phyloP scores from a whole-genome alignment of 2,329 filamentous ascomycete species.

The Chrysoporthe deuterocubensis region DNA sequence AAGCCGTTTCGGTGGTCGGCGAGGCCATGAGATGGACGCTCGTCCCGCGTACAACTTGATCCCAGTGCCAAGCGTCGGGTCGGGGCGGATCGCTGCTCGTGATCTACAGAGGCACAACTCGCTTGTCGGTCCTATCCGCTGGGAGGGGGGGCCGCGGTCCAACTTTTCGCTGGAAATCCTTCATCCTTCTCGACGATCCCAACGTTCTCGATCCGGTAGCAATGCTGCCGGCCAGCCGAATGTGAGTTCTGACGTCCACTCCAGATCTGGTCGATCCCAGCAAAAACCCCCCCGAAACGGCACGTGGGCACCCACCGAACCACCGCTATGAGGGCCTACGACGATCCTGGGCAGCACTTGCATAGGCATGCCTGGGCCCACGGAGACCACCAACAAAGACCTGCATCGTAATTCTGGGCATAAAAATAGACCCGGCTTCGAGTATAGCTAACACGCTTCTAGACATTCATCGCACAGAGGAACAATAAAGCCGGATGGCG shows the following conservation, averaged over 20 bases:
- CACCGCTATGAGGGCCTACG: too few species aligned
- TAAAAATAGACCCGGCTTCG: slow-evolving; percentile 3
- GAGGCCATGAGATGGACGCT: not conserved
- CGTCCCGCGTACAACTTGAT: slow-evolving; percentile 12
- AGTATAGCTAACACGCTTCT: not conserved
- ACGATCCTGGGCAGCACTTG: not conserved
- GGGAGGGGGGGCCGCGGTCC: not conserved
- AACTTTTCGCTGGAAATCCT: not conserved
- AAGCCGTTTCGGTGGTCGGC: not conserved
- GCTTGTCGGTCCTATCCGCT: not conserved
- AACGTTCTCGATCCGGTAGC: not conserved
- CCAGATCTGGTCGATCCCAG: not conserved
- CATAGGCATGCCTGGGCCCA: not conserved
- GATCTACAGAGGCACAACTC: slow-evolving; percentile 11
- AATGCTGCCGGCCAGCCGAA: not conserved
- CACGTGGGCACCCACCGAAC: slow-evolving; percentile 1
- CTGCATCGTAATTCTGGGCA: not conserved
- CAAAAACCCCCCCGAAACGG: not conserved
- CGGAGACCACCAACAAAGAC: not conserved
- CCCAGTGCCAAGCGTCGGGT: slow-evolving; percentile 18
- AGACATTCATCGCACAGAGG: not conserved
- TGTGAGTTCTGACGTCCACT: not conserved
- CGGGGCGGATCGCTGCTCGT: not conserved
- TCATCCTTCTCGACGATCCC: not conserved
- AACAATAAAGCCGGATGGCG: not conserved